phyloP scores from a whole-genome alignment of 192 early-diverging fungal genomes.

The Backusella tarrabulga region DNA sequence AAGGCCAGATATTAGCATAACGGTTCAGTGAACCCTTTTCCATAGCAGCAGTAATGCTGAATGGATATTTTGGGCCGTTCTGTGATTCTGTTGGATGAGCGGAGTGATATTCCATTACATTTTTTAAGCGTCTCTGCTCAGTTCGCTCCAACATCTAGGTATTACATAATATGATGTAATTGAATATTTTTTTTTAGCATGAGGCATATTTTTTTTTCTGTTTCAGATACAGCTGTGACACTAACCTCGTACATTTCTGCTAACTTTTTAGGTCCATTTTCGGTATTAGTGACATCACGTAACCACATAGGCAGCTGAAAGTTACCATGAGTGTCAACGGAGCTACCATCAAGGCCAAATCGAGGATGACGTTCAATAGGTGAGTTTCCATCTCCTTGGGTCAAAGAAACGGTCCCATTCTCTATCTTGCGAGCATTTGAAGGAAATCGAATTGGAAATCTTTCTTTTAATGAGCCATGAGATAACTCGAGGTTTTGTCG shows the following conservation, averaged over 20 bases:
- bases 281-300: neutral
- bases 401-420: neutral
- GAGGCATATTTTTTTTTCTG: neutral
- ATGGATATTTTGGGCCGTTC: constrained; percentile 43
- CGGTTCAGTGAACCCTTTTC: constrained; percentile 72
- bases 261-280: constrained; percentile 25
- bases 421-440: constrained; percentile 18
- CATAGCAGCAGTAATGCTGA: constrained; percentile 74
- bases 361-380: neutral
- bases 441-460: constrained; percentile 44
- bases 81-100: constrained; percentile 42
- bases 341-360: constrained; percentile 2
- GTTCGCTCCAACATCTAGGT: constrained; percentile 49
- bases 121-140: constrained; percentile 64
- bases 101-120: constrained; percentile 50
- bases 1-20: constrained; percentile 83
- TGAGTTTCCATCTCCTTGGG: neutral
- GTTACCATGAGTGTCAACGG: constrained; percentile 6
- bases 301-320: constrained; percentile 10
- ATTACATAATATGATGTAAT: constrained; percentile 3
- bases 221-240: neutral
- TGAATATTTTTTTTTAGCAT: neutral
- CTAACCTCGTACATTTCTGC: constrained; percentile 31
- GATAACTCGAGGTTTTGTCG: constrained; percentile 48
- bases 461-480: constrained; percentile 44